A percentile compares a stretch with the other conserved stretches of the same genome.
phyloP scores from a whole-genome alignment of 495 filamentous ascomycete species.

The Aspergillus sparsus region DNA sequence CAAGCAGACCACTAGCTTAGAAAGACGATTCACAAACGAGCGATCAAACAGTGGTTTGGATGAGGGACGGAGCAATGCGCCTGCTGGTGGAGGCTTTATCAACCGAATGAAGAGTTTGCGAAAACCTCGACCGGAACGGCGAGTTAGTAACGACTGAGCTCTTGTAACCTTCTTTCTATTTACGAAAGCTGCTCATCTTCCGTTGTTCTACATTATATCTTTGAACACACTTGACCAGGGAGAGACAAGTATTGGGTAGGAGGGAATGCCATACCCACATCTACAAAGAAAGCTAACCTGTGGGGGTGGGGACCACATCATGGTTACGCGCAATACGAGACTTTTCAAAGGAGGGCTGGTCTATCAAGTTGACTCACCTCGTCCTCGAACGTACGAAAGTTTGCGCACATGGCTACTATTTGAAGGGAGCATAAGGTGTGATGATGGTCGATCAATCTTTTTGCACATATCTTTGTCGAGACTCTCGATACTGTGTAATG shows the following conservation, averaged over 20 bases:
- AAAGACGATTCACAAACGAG: constrained; percentile 72
- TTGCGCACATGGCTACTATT: too few species aligned
- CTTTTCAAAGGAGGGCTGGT: too few species aligned
- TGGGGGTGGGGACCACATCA: neutral
- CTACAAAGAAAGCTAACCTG: neutral
- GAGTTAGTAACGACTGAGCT: constrained; percentile 37
- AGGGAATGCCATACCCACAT: neutral
- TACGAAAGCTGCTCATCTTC: neutral
- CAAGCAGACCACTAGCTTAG: constrained; percentile 53
- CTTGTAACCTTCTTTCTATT: neutral
- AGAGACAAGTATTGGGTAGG: neutral
- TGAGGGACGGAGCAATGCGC: constrained; percentile 46
- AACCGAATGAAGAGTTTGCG: constrained; percentile 88
- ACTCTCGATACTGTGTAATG: too few species aligned
- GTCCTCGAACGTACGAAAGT: too few species aligned
- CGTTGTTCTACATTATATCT: neutral
- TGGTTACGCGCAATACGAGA: too few species aligned
- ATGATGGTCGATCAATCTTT: too few species aligned
- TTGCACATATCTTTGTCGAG: too few species aligned
- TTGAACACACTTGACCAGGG: neutral
- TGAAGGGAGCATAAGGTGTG: too few species aligned
- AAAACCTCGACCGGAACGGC: constrained; percentile 51
- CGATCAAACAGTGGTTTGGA: constrained; percentile 44
- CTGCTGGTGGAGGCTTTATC: constrained; percentile 65
- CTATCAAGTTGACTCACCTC: too few species aligned